Conservation (phyloP, 768 basidiomycete species). For the Leccinum imitatum region DNA sequence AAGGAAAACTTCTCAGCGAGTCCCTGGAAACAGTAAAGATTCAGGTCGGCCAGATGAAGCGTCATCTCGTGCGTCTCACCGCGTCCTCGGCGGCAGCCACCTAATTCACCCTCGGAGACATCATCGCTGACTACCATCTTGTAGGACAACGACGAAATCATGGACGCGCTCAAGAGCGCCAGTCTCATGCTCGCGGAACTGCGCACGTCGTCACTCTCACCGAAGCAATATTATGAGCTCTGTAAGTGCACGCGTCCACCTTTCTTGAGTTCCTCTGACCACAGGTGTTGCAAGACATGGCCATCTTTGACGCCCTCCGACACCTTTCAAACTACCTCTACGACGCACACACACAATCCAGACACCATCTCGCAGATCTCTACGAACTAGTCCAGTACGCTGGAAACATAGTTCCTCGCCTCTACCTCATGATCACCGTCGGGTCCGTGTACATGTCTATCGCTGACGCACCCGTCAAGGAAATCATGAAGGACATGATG, state of each 20-base stretch:
- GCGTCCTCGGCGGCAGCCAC: background rate
- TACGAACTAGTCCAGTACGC: slow-evolving; percentile 99
- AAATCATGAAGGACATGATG: slow-evolving; percentile 99
- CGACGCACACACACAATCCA: slow-evolving; percentile 87
- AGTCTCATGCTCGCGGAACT: slow-evolving; percentile 97
- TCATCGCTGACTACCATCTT: background rate
- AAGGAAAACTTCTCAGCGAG: slow-evolving; percentile 84
- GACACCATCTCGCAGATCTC: slow-evolving; percentile 96
- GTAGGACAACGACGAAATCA: slow-evolving; percentile 92
- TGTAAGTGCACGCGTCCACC: slow-evolving; percentile 51
- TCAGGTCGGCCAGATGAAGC: slow-evolving; percentile 93
- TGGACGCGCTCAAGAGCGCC: slow-evolving; percentile 97
- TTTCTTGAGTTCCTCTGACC: background rate
- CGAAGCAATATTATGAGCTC: slow-evolving; percentile 98
- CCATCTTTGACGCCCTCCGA: slow-evolving; percentile 94
- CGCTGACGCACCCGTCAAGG: slow-evolving; percentile 94
- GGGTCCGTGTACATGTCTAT: slow-evolving; percentile 99
- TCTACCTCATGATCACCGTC: slow-evolving; percentile 99
- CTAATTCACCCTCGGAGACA: background rate
- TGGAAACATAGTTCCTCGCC: slow-evolving; percentile 90
- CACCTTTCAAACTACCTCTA: slow-evolving; percentile 96
- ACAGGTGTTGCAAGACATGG: slow-evolving; percentile 71
- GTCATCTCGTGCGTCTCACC: slow-evolving; percentile 69
- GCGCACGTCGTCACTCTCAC: slow-evolving; percentile 87
- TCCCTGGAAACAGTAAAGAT: slow-evolving; percentile 85